phyloP scores from a whole-genome alignment of 2,329 filamentous ascomycete species.

The Claviceps sp. region DNA sequence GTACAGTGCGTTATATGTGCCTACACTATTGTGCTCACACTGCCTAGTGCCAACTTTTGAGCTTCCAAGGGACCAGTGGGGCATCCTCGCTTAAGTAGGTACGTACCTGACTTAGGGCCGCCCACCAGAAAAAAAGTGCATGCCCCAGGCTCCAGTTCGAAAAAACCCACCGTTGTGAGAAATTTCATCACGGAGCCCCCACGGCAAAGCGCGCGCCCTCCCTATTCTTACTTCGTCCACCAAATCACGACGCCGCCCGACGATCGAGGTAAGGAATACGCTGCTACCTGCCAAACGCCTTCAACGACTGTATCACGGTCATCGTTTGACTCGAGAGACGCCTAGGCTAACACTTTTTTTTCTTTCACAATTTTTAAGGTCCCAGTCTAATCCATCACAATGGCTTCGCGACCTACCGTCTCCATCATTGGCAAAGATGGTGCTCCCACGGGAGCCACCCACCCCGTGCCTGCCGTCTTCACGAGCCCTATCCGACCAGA shows the following conservation, averaged over 20 bases:
- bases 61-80: background rate
- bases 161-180: constrained; percentile 21
- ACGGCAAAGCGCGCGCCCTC: background rate
- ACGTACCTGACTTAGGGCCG: constrained; percentile 24
- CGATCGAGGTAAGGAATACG: constrained; percentile 23
- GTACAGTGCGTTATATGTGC: background rate
- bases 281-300: background rate
- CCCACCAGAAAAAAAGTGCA: constrained; percentile 24
- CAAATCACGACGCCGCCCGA: constrained; percentile 27
- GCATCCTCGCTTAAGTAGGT: constrained; percentile 14
- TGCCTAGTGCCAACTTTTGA: too few species aligned
- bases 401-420: constrained; percentile 95
- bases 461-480: constrained; percentile 95
- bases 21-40: background rate
- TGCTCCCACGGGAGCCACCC: constrained; percentile 75
- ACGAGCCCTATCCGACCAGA: constrained; percentile 93
- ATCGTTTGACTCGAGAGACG: too few species aligned
- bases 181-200: constrained; percentile 20
- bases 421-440: constrained; percentile 95
- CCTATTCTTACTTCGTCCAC: constrained; percentile 15
- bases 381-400: constrained; percentile 37
- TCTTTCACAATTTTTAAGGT: constrained; percentile 6
- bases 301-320: too few species aligned
- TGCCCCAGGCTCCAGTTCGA: background rate
- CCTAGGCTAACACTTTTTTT: background rate